phyloP scores from a whole-genome alignment of 2,329 filamentous ascomycete genomes.

The Teratosphaeria destructans region DNA sequence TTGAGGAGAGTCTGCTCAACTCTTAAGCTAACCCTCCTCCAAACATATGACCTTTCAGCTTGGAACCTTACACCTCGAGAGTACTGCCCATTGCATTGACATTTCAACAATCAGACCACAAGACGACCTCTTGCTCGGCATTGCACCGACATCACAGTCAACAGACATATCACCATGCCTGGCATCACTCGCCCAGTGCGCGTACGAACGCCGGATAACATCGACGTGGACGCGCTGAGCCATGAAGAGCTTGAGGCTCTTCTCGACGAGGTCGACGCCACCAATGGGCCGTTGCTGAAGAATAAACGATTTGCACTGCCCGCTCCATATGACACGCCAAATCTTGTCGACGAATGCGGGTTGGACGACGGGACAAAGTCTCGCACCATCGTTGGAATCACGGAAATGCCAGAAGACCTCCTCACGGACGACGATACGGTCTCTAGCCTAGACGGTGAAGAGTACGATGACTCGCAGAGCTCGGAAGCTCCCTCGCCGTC shows the following conservation, averaged over 20 bases:
- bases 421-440: neutral
- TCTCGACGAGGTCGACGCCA: neutral
- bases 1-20: neutral
- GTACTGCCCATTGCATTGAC: neutral
- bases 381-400: neutral
- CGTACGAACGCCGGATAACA: neutral
- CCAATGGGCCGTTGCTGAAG: neutral
- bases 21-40: neutral
- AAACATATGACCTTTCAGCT: neutral
- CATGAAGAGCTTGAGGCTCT: neutral
- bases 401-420: neutral
- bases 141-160: neutral
- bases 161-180: neutral
- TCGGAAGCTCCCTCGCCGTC: neutral
- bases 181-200: neutral
- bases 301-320: neutral
- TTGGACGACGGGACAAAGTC: neutral
- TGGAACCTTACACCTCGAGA: neutral
- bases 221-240: neutral
- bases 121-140: neutral
- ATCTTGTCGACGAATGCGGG: neutral
- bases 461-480: neutral
- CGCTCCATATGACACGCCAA: neutral
- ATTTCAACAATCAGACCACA: neutral
- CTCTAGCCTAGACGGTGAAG: neutral